Base-by-base conservation (phyloP, 352 stramenopile species). In the Plasmopara viticola region DNA sequence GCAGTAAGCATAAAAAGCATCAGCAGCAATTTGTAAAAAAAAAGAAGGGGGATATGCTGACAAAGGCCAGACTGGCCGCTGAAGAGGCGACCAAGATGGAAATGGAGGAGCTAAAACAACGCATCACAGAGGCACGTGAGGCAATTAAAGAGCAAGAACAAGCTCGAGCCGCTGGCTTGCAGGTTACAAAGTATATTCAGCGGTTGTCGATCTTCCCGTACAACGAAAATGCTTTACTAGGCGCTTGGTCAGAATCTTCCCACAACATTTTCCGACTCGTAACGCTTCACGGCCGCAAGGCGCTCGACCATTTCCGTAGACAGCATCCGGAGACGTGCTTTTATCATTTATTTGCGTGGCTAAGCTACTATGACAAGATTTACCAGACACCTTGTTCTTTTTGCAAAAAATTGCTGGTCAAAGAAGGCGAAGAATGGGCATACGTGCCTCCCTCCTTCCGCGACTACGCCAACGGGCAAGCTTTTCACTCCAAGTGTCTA, bases 171-270 rank as follows among this genome's bases (percentile, higher is more conserved):
- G 83, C 83, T 29, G 78, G 77, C 13, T 43, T 81, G 25, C 83
- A 94, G 62, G 77, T 88, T 30, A 90, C 78, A 64, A 94, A 89
- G 71, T 94, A 89, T 63, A 86, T 87, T 46, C 76, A 94, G 58
- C 80, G 83, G 50, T 58, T 94, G 17, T 86, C 77, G 30, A 70
- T 94, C 51, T 74, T 91, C 30, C 76, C 83, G 44, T 88, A 73
- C 68, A 89, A 94, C 50, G 83, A 94, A 59, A 58, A 86, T 39
- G 74, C 79, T 17, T 73, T 76, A 28, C 65, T 90, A 1, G 83
- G 83, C 4, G 83, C 83, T 15, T 94, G 83, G 83, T 89, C 80
- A 4, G 80, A 90, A 64, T 89, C 78, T 14, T 79, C 67, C 39
- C 80, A 94, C 60, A 75, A 84, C 44, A 60, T 94, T 15, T 94